Conservation (phyloP, 371 early-diverging fungal genomes). For the Lichtheimia hyalospora region DNA sequence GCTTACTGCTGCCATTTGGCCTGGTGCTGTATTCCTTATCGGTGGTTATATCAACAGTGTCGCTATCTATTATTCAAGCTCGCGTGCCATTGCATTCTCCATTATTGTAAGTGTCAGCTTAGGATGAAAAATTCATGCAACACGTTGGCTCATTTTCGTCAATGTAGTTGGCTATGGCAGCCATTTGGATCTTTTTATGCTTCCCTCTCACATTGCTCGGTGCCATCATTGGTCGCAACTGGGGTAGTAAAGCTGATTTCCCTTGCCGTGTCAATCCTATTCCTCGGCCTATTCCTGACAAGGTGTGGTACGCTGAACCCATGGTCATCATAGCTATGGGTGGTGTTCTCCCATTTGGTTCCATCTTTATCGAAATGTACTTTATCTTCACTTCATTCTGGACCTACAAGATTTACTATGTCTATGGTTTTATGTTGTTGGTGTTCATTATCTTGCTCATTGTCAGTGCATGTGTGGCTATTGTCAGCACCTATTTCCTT, state of each 20-base stretch:
- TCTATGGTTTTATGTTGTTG: conserved; percentile 81
- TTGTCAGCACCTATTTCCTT: conserved; percentile 79
- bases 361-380: conserved; percentile 87
- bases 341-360: conserved; percentile 82
- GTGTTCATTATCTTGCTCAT: conserved; percentile 72
- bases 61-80: conserved; percentile 74
- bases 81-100: conserved; percentile 79
- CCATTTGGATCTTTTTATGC: conserved; percentile 76
- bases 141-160: background rate
- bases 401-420: conserved; percentile 83
- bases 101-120: conserved; percentile 55
- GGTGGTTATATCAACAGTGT: conserved; percentile 70
- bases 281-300: conserved; percentile 80
- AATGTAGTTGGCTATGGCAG: conserved; percentile 59
- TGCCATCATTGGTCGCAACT: conserved; percentile 74
- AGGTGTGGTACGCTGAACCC: conserved; percentile 72
- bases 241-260: conserved; percentile 64
- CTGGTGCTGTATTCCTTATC: conserved; percentile 58
- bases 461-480: conserved; percentile 75
- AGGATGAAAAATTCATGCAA: background rate
- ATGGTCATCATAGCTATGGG: conserved; percentile 60
- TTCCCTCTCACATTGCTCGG: conserved; percentile 81
- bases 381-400: conserved; percentile 87
- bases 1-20: conserved; percentile 73
- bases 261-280: conserved; percentile 85